Evolutionary conservation across 352 stramenopile genomes (phyloP), one percentile per base, ranked within the genome.

Genomic region (Globisporangium spinosum): DNA sequence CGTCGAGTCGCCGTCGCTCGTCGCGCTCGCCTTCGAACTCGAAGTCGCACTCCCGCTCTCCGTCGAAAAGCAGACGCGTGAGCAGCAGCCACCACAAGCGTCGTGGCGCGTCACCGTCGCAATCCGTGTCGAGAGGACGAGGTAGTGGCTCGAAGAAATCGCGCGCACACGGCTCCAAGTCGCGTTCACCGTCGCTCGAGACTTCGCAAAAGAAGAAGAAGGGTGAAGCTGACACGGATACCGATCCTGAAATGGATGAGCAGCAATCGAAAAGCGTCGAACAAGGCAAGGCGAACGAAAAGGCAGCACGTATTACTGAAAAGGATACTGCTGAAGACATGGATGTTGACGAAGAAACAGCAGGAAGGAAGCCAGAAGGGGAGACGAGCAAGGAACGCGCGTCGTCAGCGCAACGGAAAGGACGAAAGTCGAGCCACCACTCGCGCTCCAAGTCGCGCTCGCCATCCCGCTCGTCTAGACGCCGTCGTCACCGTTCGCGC

Each of bases 401-500:
- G 7, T 43, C 49, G 62, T 55, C 62, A 7, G 22, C 40, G 5
- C 23, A 20, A n/a, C 43, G 64, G 2, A 71, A 62, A 40, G 45
- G 59, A 32, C 78, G 66, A 34, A 87, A 83, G 62, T 84, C 73
- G 68, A 87, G 82, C 55, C 82, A 81, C 4, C 80, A 76, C 9
- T 91, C 83, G 23, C 68, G 73, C 0, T 90, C 83, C 2, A 70
- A 71, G 12, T 93, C 87, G 25, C 74, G 70, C 2, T 90, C 84
- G 45, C 74, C 78, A 27, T 82, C 82, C 6, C 73, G 78, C 9
- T 90, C 87, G n/a, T 85, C 79, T 4, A 68, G 77, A 45, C 79
- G 71, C 55, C 77, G 79, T 40, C 78, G 79, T 22, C 83, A 76
- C 49, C 79, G 80, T 10, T 89, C 81, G 38, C 73, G 78, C 23